Conservation (phyloP, 768 basidiomycete genomes). For the Lactifluus piperatus region DNA sequence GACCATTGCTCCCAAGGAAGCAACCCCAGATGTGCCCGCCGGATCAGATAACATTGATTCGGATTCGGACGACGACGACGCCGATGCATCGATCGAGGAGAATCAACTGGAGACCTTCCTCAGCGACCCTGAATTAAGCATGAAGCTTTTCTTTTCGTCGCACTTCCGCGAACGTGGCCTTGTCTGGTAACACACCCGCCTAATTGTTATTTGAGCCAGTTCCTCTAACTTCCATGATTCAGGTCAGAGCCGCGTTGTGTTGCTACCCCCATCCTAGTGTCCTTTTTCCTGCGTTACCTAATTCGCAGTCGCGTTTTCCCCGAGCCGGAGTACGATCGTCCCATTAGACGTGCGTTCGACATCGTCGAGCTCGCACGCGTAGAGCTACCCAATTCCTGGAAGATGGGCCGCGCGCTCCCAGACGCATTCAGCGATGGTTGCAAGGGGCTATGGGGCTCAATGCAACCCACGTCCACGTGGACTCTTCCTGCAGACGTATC, state of each 20-base stretch:
- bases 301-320: slow-evolving; percentile 45
- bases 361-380: slow-evolving; percentile 34
- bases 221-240: slow-evolving; percentile 1
- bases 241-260: slow-evolving; percentile 43
- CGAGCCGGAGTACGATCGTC: slow-evolving; percentile 38
- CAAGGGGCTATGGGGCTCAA: slow-evolving; percentile 39
- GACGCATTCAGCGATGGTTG: slow-evolving; percentile 45
- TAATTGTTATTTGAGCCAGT: slow-evolving; percentile 14
- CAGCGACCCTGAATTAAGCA: slow-evolving; percentile 45
- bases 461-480: slow-evolving; percentile 12
- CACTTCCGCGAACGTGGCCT: slow-evolving; percentile 60
- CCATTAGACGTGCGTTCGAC: slow-evolving; percentile 38
- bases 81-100: slow-evolving; percentile 24
- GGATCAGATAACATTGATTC: neutral
- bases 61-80: slow-evolving; percentile 24
- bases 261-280: slow-evolving; percentile 44
- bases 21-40: slow-evolving; percentile 19
- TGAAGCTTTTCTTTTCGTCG: slow-evolving; percentile 63
- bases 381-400: slow-evolving; percentile 45
- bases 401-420: slow-evolving; percentile 38
- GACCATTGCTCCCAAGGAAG: slow-evolving; percentile 20
- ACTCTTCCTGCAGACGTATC: neutral
- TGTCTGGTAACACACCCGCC: slow-evolving; percentile 40
- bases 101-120: slow-evolving; percentile 42
- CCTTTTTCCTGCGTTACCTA: slow-evolving; percentile 56